Evolutionary conservation across 2,329 filamentous ascomycete species (phyloP), one percentile per base, ranked within the genome.

Genomic region (Colletotrichum sp.): DNA sequence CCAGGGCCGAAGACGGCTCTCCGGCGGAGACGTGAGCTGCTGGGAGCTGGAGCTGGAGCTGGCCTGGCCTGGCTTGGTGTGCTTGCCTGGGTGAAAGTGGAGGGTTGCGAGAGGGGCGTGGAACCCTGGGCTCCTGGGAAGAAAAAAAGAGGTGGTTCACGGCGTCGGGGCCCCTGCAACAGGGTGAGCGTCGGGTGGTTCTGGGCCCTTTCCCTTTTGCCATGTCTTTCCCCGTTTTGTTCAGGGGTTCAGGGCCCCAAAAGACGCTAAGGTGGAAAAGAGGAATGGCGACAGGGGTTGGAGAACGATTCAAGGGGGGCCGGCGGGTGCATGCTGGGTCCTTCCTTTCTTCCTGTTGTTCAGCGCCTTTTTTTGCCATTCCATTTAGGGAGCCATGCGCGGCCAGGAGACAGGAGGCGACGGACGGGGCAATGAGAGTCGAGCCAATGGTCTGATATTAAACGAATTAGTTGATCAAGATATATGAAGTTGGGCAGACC

Each of bases 121-220:
- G 65, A n/a, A 68, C 28, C 65, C 65, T 44, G 13, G 65, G 25
- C 25, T n/a, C 12, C 19, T 39, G 34, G 22, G 11, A 52, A 22
- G 44, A 25, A 25, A 27, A 27, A 65, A 13, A 25, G 61, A 65
- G 13, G 25, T n/a, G 25, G 27, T 30, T 52, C 52, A 34, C 65
- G 27, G 36, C 36, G 16, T 25, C 55, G 68, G 55, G 52, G 69
- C 19, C 68, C 72, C 69, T 72, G 73, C 63, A 34, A 48, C 27
- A 44, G 68, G 61, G 32, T 28, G 63, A 71, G 68, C 52, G 6
- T 72, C 55, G 68, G 68, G 63, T 59, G 61, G 68, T 75, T 72
- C 69, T 75, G 68, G 72, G 73, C 69, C 63, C 72, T 72, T 73
- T 73, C 73, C 64, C 44, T 65, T 61, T 63, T 68, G 74, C 74